Conservation (phyloP, 1,284 basidiomycete species). For the Trichosporon asahii region DNA sequence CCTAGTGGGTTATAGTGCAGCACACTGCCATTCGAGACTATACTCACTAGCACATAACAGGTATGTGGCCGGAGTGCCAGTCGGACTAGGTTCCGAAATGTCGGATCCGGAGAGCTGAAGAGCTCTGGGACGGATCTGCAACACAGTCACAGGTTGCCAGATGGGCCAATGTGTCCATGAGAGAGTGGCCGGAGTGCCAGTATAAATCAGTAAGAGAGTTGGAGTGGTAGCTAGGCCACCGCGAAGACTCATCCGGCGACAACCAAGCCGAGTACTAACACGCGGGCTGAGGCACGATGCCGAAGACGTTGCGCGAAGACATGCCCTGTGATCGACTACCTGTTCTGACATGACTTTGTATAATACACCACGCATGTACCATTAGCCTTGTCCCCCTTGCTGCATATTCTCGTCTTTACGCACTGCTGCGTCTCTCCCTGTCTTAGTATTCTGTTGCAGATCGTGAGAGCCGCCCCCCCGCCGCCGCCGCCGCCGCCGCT, state of each 20-base stretch:
- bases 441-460: no score
- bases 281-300: background rate
- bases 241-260: background rate
- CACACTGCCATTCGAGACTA: no score
- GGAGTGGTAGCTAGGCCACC: constrained; percentile 2
- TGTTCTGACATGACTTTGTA: background rate
- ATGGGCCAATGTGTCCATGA: background rate
- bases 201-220: background rate
- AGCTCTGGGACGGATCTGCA: background rate
- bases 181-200: background rate
- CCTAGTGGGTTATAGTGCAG: no score
- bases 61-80: background rate
- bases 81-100: background rate
- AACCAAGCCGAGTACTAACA: background rate
- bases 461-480: no score
- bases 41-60: background rate
- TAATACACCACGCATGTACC: background rate
- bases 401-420: no score
- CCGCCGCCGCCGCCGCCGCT: no score
- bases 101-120: background rate
- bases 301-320: background rate
- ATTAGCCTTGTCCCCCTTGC: background rate
- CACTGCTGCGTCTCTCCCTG: background rate
- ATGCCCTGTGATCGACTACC: background rate
- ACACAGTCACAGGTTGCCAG: background rate